Conservation (phyloP, 208 protist species). For the Trypanosoma brucei region DNA sequence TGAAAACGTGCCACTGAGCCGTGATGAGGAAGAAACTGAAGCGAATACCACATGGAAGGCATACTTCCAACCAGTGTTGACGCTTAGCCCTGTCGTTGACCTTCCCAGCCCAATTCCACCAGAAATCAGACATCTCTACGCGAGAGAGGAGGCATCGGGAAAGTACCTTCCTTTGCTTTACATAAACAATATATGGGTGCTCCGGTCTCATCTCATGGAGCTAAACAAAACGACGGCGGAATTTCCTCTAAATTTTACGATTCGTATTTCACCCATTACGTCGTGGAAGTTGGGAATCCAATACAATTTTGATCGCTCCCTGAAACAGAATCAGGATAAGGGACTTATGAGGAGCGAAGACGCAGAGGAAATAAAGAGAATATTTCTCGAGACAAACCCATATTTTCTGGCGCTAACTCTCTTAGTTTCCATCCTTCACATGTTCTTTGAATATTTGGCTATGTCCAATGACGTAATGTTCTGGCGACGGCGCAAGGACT, state of each 20-base stretch:
- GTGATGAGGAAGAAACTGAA: conserved; percentile 5
- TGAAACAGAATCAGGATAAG: conserved; percentile 61
- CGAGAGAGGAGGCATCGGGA: conserved; percentile 21
- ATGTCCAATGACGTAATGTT: conserved; percentile 96
- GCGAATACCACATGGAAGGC: conserved; percentile 25
- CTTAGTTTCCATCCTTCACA: conserved; percentile 95
- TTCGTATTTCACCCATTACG: conserved; percentile 42
- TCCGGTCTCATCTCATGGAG: conserved; percentile 72
- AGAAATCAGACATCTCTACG: conserved; percentile 17
- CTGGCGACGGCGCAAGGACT: conserved; percentile 87
- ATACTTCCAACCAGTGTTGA: conserved; percentile 62
- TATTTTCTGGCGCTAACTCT: conserved; percentile 92
- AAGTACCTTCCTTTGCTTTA: conserved; percentile 88
- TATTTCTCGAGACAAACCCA: conserved; percentile 96
- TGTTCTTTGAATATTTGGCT: conserved; percentile 98
- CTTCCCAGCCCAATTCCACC: conserved; percentile 57
- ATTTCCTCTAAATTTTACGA: conserved; percentile 40
- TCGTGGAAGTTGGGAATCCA: conserved; percentile 70
- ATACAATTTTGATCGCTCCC: conserved; percentile 77
- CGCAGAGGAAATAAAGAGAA: conserved; percentile 85
- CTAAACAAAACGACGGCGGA: conserved; percentile 73
- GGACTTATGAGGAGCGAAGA: conserved; percentile 52
- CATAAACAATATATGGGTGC: conserved; percentile 94
- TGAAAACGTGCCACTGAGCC: background rate
- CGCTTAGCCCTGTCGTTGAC: conserved; percentile 66